Evolutionary conservation across 2,329 filamentous ascomycete genomes (phyloP).

Genomic region (Alternaria dauci): DNA sequence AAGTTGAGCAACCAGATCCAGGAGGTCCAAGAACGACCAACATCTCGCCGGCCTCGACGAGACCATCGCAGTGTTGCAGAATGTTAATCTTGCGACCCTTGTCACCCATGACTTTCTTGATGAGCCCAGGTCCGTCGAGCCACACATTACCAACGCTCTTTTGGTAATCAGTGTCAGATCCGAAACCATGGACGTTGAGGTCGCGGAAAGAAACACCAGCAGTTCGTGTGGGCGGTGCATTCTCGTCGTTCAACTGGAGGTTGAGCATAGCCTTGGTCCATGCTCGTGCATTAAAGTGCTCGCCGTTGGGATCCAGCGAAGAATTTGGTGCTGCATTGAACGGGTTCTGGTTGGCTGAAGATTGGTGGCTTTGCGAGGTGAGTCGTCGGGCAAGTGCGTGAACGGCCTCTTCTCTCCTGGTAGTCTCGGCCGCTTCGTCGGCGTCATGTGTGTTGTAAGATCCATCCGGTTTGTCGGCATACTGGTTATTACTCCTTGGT

Average conservation of each 20-base stretch:
- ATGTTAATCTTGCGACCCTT: conserved; percentile 66
- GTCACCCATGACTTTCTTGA: conserved; percentile 47
- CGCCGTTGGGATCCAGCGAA: conserved; percentile 56
- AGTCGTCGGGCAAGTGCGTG: conserved; percentile 53
- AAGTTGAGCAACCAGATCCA: conserved; percentile 76
- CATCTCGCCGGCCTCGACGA: conserved; percentile 77
- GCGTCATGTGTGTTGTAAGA: conserved; percentile 34
- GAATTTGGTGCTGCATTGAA: conserved; percentile 54
- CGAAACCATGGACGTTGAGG: conserved; percentile 60
- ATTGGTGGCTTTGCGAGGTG: conserved; percentile 52
- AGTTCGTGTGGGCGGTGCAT: conserved; percentile 54
- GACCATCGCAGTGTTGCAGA: conserved; percentile 70
- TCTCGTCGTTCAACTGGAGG: conserved; percentile 53
- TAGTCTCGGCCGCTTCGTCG: conserved; percentile 29
- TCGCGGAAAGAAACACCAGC: conserved; percentile 58
- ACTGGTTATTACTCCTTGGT: conserved; percentile 29
- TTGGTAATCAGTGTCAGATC: conserved; percentile 60
- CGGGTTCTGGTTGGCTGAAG: conserved; percentile 49
- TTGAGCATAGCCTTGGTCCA: conserved; percentile 62
- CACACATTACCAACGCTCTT: conserved; percentile 60
- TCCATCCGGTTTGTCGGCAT: conserved; percentile 28
- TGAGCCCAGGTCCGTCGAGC: conserved; percentile 52
- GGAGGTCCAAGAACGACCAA: conserved; percentile 77
- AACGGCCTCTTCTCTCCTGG: conserved; percentile 49
- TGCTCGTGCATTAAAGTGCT: conserved; percentile 58